Base-by-base conservation (phyloP, 441 rosid species). In the Jatropha multifida region DNA sequence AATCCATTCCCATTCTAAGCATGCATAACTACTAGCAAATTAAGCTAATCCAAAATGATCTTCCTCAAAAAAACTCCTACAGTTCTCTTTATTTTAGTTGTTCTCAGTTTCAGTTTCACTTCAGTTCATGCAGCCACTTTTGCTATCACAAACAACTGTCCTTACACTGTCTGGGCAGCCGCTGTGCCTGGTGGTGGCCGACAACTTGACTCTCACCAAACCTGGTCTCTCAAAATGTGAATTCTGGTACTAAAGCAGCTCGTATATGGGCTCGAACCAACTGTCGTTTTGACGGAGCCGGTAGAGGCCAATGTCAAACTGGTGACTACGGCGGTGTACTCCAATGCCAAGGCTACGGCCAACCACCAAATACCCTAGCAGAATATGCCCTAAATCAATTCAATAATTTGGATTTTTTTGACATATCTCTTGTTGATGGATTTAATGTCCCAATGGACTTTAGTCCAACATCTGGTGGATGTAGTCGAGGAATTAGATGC, bases 381-480 rank as follows among this genome's bases (percentile, higher is more conserved):
- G 93, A 89, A 68, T 90, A 77, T 42, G 75, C 87, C 0, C 79
- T 90, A 0, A 60, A 75, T 76, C 87, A 83, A 54, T 83, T n/a
- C 41, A 61, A 71, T 3, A 72, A 80, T 76, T 17, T 78, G 70
- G 91, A 90, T 78, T 87, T 83, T 42, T 62, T 82, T 38, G 93
- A 89, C 74, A 86, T 87, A 0, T 90, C 91, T 0, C 78, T 86
- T 2, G 84, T 90, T 12, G 91, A 90, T 11, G 93, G 91, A 15
- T 89, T 87, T 38, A 90, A 89, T 20, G 80, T 89, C 51, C 90
- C 90, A 0, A 86, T 89, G 83, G 80, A 83, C 17, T 90, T 89
- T 54, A 77, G 76, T 5, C 81, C 81, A 17, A 81, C 76, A 4
- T 60, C 64, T 0, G 60, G 66, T 0, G 55, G 68, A 5, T 26